A percentile compares a stretch with the other conserved stretches of the same genome.
phyloP scores from a whole-genome alignment of 2,329 filamentous ascomycete genomes.

The Lecanicillium sp. region DNA sequence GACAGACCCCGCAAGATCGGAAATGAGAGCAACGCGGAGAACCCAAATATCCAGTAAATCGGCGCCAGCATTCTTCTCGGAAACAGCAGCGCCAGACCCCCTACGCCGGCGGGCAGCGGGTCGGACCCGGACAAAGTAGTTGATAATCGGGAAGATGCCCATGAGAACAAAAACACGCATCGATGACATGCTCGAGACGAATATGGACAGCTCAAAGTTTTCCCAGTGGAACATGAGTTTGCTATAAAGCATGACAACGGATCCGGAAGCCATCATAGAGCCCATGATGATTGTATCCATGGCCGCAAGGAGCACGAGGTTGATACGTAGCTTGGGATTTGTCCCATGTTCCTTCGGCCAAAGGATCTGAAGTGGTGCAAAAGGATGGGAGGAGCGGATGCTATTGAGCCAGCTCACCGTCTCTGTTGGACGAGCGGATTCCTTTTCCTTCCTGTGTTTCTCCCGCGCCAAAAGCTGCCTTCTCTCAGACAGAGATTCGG shows the following conservation, averaged over 20 bases:
- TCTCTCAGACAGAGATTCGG: constrained; percentile 74
- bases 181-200: constrained; percentile 71
- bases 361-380: constrained; percentile 71
- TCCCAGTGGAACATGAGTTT: constrained; percentile 77
- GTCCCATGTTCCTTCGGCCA: constrained; percentile 61
- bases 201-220: constrained; percentile 70
- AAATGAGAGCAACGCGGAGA: constrained; percentile 65
- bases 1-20: constrained; percentile 67
- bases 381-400: constrained; percentile 52
- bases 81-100: constrained; percentile 24
- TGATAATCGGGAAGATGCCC: constrained; percentile 66
- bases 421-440: constrained; percentile 22
- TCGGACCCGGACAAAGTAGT: constrained; percentile 61
- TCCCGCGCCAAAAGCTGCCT: constrained; percentile 64
- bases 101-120: constrained; percentile 35
- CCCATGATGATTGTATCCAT: constrained; percentile 80
- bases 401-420: constrained; percentile 19
- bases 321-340: constrained; percentile 57
- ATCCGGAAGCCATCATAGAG: constrained; percentile 70
- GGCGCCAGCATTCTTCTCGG: constrained; percentile 57
- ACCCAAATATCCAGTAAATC: constrained; percentile 71
- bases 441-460: constrained; percentile 47
- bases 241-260: constrained; percentile 78
- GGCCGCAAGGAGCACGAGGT: constrained; percentile 72
- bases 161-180: constrained; percentile 71